Conservation (phyloP, 2,329 filamentous ascomycete genomes). For the Passalora sequoiae region DNA sequence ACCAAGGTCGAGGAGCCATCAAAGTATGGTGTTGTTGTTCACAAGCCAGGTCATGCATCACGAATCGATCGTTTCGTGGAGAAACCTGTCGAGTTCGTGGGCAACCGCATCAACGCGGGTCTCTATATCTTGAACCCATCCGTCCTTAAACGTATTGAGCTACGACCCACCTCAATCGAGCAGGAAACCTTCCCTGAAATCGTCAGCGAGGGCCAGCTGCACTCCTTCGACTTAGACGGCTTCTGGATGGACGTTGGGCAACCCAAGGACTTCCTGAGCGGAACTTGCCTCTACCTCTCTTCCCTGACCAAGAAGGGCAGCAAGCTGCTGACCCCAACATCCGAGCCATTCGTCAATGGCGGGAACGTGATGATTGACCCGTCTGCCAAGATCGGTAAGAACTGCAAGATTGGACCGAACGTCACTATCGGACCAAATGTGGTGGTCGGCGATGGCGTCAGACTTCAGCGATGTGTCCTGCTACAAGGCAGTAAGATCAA, state of each 20-base stretch:
- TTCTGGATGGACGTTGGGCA: slow-evolving; percentile 99
- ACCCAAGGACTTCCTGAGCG: slow-evolving; percentile 95
- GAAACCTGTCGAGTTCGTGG: slow-evolving; percentile 97
- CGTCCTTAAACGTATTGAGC: slow-evolving; percentile 84
- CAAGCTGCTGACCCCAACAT: slow-evolving; percentile 68
- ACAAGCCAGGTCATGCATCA: slow-evolving; percentile 86
- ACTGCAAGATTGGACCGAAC: slow-evolving; percentile 96
- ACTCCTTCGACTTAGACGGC: slow-evolving; percentile 93
- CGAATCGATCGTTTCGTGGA: slow-evolving; percentile 98
- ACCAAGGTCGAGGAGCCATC: slow-evolving; percentile 99
- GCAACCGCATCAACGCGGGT: slow-evolving; percentile 97
- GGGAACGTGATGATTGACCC: slow-evolving; percentile 96
- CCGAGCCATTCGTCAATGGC: slow-evolving; percentile 76
- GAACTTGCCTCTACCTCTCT: slow-evolving; percentile 92
- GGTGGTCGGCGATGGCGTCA: slow-evolving; percentile 86
- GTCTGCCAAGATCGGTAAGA: slow-evolving; percentile 92
- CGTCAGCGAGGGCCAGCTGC: slow-evolving; percentile 79
- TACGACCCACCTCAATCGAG: slow-evolving; percentile 94
- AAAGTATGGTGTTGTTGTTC: slow-evolving; percentile 97
- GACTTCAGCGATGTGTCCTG: slow-evolving; percentile 87
- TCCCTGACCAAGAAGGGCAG: slow-evolving; percentile 85
- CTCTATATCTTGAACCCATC: slow-evolving; percentile 97
- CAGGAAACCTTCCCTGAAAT: slow-evolving; percentile 98
- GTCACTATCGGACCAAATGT: slow-evolving; percentile 93
- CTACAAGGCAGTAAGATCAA: slow-evolving; percentile 89